Conservation (phyloP, 805 yeast species). For the Ogataea minuta region DNA sequence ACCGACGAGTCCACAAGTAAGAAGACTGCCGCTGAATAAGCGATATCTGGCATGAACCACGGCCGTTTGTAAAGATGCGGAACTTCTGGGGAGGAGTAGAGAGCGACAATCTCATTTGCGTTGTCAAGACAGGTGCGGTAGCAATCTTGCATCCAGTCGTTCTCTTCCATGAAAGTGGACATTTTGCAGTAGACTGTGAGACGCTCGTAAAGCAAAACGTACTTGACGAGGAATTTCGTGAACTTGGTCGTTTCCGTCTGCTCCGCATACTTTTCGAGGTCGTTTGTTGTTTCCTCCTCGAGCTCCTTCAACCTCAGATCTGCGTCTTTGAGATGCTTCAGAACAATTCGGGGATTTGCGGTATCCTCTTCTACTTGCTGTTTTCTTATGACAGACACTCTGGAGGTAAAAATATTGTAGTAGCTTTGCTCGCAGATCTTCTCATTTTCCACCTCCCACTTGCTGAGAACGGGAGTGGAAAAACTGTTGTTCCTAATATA, state of each 20-base stretch:
- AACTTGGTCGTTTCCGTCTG: not conserved
- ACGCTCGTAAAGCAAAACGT: conserved; percentile 13
- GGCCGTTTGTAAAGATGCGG: conserved; percentile 16
- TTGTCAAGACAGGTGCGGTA: conserved; percentile 1
- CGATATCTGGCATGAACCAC: conserved; percentile 18
- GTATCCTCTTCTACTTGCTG: not conserved
- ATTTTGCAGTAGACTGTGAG: conserved; percentile 24
- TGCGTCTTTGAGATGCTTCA: not conserved
- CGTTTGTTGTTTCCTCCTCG: not conserved
- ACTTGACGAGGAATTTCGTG: not conserved
- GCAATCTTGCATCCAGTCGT: conserved; percentile 20
- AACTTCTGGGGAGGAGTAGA: not conserved
- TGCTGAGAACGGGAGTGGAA: conserved; percentile 4
- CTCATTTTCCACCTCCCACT: not conserved
- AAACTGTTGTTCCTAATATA: conserved; percentile 19
- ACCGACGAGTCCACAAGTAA: conserved; percentile 24
- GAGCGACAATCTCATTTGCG: not conserved
- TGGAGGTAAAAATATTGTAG: not conserved
- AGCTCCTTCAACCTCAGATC: conserved; percentile 1
- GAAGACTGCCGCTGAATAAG: conserved; percentile 22
- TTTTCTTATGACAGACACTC: conserved; percentile 1
- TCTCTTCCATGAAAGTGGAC: conserved; percentile 16
- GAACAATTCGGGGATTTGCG: not conserved
- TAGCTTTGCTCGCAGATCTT: not conserved
- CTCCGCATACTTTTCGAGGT: conserved; percentile 7